phyloP scores from a whole-genome alignment of 306 rosid genomes.

The Potentilla sterilis region DNA sequence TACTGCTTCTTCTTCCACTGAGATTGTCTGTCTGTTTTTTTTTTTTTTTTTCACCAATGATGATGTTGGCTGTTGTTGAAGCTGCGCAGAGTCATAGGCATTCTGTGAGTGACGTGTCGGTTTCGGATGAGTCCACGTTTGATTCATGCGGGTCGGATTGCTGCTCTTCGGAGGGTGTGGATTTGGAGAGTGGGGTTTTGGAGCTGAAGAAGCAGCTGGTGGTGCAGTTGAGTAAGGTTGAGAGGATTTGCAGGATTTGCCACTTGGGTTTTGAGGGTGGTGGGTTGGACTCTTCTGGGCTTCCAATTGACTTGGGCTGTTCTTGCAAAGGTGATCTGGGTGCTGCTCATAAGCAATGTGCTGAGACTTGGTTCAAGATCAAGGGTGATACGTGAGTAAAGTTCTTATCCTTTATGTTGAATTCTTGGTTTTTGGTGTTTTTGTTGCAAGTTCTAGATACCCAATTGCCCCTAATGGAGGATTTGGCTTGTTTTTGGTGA shows the following conservation, averaged over 20 bases:
- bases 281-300: slow-evolving; percentile 19
- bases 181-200: slow-evolving; percentile 45
- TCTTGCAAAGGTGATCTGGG: slow-evolving; percentile 46
- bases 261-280: slow-evolving; percentile 34
- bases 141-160: slow-evolving; percentile 18
- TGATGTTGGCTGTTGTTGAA: slow-evolving; percentile 20
- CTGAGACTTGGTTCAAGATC: slow-evolving; percentile 52
- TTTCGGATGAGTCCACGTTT: slow-evolving; percentile 22
- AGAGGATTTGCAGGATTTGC: slow-evolving; percentile 44
- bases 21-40: slow-evolving; percentile 10
- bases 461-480: not conserved
- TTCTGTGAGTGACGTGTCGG: slow-evolving; percentile 21
- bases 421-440: slow-evolving; percentile 2
- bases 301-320: slow-evolving; percentile 41
- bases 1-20: not conserved
- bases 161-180: slow-evolving; percentile 26
- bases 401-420: not conserved
- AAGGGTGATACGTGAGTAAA: slow-evolving; percentile 47
- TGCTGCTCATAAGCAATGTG: slow-evolving; percentile 48
- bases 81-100: slow-evolving; percentile 4
- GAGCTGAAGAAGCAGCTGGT: slow-evolving; percentile 30
- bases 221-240: slow-evolving; percentile 27
- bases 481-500: not conserved
- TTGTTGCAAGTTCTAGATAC: not conserved
- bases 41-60: not conserved